Evolutionary conservation across 176 grass and related monocot species (phyloP).

Genomic region (Ampelocalamus luodianensis): DNA sequence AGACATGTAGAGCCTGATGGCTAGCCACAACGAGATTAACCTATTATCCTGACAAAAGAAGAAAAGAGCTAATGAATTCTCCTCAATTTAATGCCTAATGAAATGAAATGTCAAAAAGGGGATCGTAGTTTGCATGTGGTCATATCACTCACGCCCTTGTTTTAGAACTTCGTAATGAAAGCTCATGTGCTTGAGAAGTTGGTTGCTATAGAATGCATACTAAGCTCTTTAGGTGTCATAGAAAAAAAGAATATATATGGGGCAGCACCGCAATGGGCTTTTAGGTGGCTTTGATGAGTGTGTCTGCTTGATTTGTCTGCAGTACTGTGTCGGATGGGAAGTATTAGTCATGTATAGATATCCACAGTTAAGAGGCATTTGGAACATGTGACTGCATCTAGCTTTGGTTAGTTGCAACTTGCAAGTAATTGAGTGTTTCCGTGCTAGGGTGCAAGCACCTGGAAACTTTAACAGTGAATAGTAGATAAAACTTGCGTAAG

Average conservation of each 20-base stretch:
- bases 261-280: neutral
- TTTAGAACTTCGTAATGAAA: neutral
- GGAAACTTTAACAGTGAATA: neutral
- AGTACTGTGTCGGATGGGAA: neutral
- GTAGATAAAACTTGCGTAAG: neutral
- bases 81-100: neutral
- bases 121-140: neutral
- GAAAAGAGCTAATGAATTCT: neutral
- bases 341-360: neutral
- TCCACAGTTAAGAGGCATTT: conserved; percentile 1
- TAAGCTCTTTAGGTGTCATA: neutral
- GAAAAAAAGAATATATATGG: neutral
- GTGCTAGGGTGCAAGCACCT: neutral
- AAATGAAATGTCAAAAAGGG: neutral
- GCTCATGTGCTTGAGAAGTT: conserved; percentile 13
- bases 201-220: neutral
- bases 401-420: conserved; percentile 11
- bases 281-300: conserved; percentile 2
- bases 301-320: neutral
- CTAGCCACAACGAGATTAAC: neutral
- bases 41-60: conserved; percentile 9
- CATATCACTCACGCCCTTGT: neutral
- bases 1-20: neutral
- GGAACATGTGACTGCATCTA: conserved; percentile 8
- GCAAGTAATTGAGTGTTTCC: neutral